Evolutionary conservation across 352 stramenopile genomes (phyloP), one percentile per base, ranked within the genome.

Genomic region (Globisporangium solare): DNA sequence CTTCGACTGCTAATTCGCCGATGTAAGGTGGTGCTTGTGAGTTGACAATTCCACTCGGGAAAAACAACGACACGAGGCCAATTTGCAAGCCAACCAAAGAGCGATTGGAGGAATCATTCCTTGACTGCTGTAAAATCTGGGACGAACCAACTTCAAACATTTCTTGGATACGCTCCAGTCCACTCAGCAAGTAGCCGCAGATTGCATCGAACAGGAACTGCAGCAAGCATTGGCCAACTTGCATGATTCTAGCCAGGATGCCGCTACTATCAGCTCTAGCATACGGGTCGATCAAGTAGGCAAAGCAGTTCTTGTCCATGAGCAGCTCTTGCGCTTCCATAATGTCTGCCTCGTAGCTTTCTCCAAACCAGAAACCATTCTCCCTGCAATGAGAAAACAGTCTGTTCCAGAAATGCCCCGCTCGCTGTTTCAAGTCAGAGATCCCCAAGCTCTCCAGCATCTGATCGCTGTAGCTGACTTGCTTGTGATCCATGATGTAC

Each of bases 201-300:
- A 81, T 67, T 17, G 74, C 42, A 27, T 89, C 77, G 1, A 83
- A 67, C 20, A 77, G 51, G 37, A 90, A 65, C 35, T 83, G 76
- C 32, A 90, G 51, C 27, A 88, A 49, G 6, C 51, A 53, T 31
- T 67, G 71, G 46, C 58, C 60, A 12, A 64, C 18, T 51, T 55
- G 4, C 37, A 73, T 40, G 17, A 56, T 39, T 59, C 27, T 35
- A 1, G n/a, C 27, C 31, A 71, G 21, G 17, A 12, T 21, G 6
- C 40, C 35, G 24, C n/a, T 18, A 15, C n/a, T 22, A 15, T 1
- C 6, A 48, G 15, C 8, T 14, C 3, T 14, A 39, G 32, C 40
- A 15, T 39, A 24, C 3, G 15, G 7, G 7, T 11, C 13, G 4
- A 64, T n/a, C 18, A 69, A 35, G 24, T 54, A 51, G 12, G 39